A percentile compares a stretch with the other conserved stretches of the same genome.
Evolutionary conservation across 768 basidiomycete species (phyloP).

Genomic region (Udeniomyces megalosporus): DNA sequence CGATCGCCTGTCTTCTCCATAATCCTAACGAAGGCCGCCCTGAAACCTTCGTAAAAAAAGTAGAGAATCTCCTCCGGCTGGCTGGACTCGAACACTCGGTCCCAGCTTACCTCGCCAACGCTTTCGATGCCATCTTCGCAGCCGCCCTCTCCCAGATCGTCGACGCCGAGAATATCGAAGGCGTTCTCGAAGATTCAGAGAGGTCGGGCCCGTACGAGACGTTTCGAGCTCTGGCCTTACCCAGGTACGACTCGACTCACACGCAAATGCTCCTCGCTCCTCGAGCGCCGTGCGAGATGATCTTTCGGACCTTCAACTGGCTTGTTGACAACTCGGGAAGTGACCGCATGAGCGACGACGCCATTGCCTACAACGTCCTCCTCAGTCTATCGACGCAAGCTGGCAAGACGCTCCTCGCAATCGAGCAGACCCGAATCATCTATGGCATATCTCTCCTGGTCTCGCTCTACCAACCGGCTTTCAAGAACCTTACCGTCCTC

Average conservation of each 20-base stretch:
- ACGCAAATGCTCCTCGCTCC: conserved; percentile 3
- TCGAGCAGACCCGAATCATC: conserved; percentile 62
- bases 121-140: background rate
- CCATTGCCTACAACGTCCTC: conserved; percentile 56
- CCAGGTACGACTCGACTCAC: background rate
- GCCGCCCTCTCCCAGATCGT: conserved; percentile 3
- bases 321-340: conserved; percentile 26
- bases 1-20: background rate
- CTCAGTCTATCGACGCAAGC: conserved; percentile 54
- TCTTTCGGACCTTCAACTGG: conserved; percentile 40
- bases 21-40: background rate
- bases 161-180: background rate
- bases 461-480: conserved; percentile 42
- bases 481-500: conserved; percentile 46
- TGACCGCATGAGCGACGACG: background rate
- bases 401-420: conserved; percentile 52
- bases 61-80: background rate
- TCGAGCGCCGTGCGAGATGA: background rate
- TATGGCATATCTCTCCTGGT: conserved; percentile 61
- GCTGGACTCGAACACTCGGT: background rate
- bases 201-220: background rate
- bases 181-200: background rate
- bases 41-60: background rate
- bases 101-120: background rate
- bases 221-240: background rate